Evolutionary conservation across 768 basidiomycete species (phyloP), one percentile per base, ranked within the genome.

Genomic region (Dioszegia hungarica): DNA sequence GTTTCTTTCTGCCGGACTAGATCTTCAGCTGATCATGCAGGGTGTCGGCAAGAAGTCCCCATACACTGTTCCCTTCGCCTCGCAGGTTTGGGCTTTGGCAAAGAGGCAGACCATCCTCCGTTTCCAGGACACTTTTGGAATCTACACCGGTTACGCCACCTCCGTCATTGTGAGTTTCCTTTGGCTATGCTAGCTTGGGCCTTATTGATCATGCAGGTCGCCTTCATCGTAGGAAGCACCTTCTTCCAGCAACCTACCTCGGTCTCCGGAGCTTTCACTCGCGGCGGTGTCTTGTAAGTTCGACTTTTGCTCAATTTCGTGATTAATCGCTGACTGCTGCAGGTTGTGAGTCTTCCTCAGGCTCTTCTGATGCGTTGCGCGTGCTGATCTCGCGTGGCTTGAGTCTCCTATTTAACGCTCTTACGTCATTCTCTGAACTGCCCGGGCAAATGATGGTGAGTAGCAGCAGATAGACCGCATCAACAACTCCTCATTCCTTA

Each of bases 271-370:
- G 88, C 86, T 0, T 95, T 95, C 77, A 90, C 90, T 24, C 84
- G 90, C 60, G 89, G 89, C 43, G 81, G 87, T 76, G 83, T 90
- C 28, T 82, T 93, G 50, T 91, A n/a, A n/a, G n/a, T n/a, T n/a
- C n/a, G n/a, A n/a, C n/a, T n/a, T n/a, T n/a, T n/a, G n/a, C n/a
- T n/a, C n/a, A n/a, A n/a, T n/a, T n/a, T n/a, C n/a, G n/a, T n/a
- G n/a, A n/a, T n/a, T n/a, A n/a, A n/a, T n/a, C n/a, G n/a, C n/a
- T n/a, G n/a, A n/a, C n/a, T n/a, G n/a, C n/a, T n/a, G n/a, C n/a
- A n/a, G n/a, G n/a, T n/a, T n/a, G n/a, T n/a, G n/a, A n/a, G n/a
- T n/a, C n/a, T n/a, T n/a, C n/a, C n/a, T n/a, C n/a, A n/a, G n/a
- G n/a, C n/a, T n/a, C n/a, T n/a, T n/a, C n/a, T n/a, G n/a, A n/a